phyloP scores from a whole-genome alignment of 164 flowering plant species.

The Platanus orientalis region DNA sequence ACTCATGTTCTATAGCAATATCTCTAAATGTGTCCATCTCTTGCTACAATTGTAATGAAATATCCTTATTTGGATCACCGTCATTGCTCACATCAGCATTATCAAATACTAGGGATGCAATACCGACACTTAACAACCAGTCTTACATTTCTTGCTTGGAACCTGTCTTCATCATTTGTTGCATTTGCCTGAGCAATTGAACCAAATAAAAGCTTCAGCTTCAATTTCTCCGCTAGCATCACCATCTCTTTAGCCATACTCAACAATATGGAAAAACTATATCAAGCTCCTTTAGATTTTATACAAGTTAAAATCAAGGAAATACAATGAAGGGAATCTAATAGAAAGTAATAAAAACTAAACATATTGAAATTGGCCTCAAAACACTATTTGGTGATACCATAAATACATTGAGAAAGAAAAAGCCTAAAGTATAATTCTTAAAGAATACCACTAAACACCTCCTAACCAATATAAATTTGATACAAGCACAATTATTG shows the following conservation, averaged over 20 bases:
- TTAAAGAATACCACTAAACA: no score
- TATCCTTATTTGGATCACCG: no score
- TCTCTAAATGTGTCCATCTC: no score
- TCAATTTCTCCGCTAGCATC: slow-evolving; percentile 93
- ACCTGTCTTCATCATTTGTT: slow-evolving; percentile 76
- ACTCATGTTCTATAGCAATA: no score
- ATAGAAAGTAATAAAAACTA: not conserved
- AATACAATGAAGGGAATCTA: not conserved
- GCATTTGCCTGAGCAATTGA: slow-evolving; percentile 44
- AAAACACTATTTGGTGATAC: no score
- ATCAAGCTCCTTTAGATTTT: not conserved
- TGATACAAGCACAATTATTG: no score
- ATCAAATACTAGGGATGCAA: slow-evolving; percentile 92
- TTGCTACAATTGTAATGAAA: no score
- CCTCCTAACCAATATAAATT: no score
- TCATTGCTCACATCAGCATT: no score
- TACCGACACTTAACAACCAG: slow-evolving; percentile 93
- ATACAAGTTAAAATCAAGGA: not conserved
- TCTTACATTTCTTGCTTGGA: slow-evolving; percentile 96
- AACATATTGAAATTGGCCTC: no score
- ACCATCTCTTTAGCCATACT: slow-evolving; percentile 99
- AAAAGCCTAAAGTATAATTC: no score
- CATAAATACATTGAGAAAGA: no score
- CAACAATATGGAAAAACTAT: slow-evolving; percentile 30
- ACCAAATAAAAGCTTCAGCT: slow-evolving; percentile 79